Evolutionary conservation across 495 filamentous ascomycete genomes (phyloP), one percentile per base, ranked within the genome.

Genomic region (Pyrenula massariospora): DNA sequence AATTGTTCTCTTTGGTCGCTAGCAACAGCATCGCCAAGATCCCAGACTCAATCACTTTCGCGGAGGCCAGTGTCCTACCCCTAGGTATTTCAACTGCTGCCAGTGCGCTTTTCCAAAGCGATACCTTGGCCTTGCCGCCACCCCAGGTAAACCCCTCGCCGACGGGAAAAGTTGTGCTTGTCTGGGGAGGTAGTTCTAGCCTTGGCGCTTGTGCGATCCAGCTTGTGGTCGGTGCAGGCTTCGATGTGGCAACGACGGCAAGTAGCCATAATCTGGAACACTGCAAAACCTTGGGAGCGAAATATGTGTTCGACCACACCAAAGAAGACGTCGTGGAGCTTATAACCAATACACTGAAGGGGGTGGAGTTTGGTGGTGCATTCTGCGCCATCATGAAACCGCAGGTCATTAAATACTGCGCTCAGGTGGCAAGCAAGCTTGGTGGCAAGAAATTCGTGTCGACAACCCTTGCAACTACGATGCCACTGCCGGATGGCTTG

Each of bases 191-290:
- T 31, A 71, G 77, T 2, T 72, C 73, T 1, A 78, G 76, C 24
- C 78, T 86, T 5, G 84, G 84, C 11, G 68, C 71, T 62, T 76
- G 75, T 55, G 80, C 78, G 0, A 83, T 86, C 55, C 85, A 87
- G 62, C 74, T 85, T 19, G 80, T 78, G 2, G 67, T 68, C 0
- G 76, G 77, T 0, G 73, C 84, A 0, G 84, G 84, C 2, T 77
- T 77, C 22, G 74, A 79, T 12, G 84, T 87, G 1, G 64, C 84
- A 51, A 68, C 77, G 0, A 84, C 81, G 0, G 70, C 78, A 0
- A 77, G 73, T 0, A 64, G 67, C 1, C 71, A 71, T 58, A 86
- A 87, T 63, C 74, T 78, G 36, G 73, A 73, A 0, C 75, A 73
- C 54, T 64, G 78, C 47, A 75, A 73, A 58, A 59, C 54, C 1